These are phyloP conservation scores for Cyphellophora europaea DNA, from an alignment of 2,329 filamentous ascomycete species.

Conservation along the genomic window DNA sequence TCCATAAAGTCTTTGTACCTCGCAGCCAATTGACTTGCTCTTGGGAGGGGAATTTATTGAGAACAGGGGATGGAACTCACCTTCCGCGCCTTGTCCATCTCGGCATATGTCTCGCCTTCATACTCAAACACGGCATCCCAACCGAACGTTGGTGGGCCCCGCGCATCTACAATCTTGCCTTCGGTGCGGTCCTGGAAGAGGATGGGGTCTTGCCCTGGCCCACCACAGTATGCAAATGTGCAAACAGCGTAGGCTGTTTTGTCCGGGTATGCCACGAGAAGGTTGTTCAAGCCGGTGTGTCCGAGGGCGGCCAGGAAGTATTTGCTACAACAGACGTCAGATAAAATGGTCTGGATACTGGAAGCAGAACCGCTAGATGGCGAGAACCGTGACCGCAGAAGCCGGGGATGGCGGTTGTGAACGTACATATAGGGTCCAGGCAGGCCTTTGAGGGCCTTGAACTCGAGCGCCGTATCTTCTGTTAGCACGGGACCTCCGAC, in stretches of 20 bases:
- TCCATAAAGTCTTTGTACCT: no score
- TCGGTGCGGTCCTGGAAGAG: constrained; percentile 87
- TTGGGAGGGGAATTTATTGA: constrained; percentile 1
- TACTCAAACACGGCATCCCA: constrained; percentile 98
- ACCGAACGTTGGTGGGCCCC: constrained; percentile 74
- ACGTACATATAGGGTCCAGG: constrained; percentile 91
- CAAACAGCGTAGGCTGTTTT: constrained; percentile 90
- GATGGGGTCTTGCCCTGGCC: constrained; percentile 72
- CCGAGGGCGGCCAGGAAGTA: constrained; percentile 84
- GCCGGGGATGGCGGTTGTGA: no score
- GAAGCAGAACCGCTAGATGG: no score
- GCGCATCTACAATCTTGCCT: constrained; percentile 74
- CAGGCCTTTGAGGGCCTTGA: constrained; percentile 79
- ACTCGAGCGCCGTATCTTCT: constrained; percentile 92
- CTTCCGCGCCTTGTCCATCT: constrained; percentile 91
- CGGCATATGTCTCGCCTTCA: constrained; percentile 81
- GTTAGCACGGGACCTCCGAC: constrained; percentile 81
- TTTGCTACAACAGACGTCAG: constrained; percentile 62
- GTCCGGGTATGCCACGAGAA: constrained; percentile 79
- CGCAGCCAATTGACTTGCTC: no score
- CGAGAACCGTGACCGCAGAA: no score
- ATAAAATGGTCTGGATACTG: no score
- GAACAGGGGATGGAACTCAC: constrained; percentile 37
- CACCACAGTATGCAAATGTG: constrained; percentile 86
- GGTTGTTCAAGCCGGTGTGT: constrained; percentile 76